Percentiles rank a stretch among this genome's conserved stretches.
Evolutionary conservation across 2,329 filamentous ascomycete species (phyloP).

Genomic region (Trichoderma atrobrunneum): DNA sequence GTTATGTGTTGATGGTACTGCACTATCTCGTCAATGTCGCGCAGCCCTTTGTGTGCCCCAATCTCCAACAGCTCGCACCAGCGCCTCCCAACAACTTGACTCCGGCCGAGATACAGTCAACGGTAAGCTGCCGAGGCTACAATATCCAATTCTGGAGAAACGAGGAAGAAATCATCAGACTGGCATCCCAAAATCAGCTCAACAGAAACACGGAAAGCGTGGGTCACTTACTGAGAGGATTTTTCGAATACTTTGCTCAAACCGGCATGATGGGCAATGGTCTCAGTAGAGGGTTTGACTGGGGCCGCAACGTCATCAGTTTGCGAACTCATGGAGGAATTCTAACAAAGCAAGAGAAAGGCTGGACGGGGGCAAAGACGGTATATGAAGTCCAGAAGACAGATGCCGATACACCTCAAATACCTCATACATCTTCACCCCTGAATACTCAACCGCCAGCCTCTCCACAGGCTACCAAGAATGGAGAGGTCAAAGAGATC

Average conservation of each 20-base stretch:
- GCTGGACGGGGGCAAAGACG: constrained; percentile 81
- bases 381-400: constrained; percentile 50
- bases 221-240: constrained; percentile 71
- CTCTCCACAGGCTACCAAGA: constrained; percentile 28
- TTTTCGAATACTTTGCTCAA: constrained; percentile 84
- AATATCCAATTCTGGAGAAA: constrained; percentile 77
- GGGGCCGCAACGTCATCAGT: constrained; percentile 76
- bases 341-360: constrained; percentile 71
- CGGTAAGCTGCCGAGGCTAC: constrained; percentile 56
- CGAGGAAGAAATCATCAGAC: constrained; percentile 63
- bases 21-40: constrained; percentile 86
- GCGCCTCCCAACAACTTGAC: constrained; percentile 36
- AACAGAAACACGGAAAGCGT: constrained; percentile 68
- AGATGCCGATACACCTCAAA: background rate
- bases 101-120: constrained; percentile 25
- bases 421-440: background rate
- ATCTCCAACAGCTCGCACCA: constrained; percentile 64
- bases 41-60: constrained; percentile 77
- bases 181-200: constrained; percentile 57
- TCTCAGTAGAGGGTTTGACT: constrained; percentile 64
- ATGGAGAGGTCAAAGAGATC: constrained; percentile 60
- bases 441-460: constrained; percentile 19
- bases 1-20: constrained; percentile 87
- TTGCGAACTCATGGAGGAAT: constrained; percentile 70
- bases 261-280: constrained; percentile 52